Evolutionary conservation across 306 rosid genomes (phyloP).

Genomic region (Vigna mungo): DNA sequence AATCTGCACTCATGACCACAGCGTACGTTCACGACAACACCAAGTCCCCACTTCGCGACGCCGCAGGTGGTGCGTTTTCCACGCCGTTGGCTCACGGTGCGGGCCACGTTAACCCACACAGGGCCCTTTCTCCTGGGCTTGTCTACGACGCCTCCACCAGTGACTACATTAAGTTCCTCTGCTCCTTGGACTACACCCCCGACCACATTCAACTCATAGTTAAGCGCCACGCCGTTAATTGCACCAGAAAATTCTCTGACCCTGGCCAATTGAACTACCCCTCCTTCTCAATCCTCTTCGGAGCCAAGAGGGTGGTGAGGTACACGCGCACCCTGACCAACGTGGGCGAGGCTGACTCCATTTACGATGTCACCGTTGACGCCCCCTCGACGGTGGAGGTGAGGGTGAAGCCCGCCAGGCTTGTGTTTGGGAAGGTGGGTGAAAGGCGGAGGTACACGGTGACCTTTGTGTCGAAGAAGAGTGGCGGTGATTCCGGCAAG

Average conservation of each 20-base stretch:
- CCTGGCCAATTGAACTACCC: constrained; percentile 94
- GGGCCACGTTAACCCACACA: constrained; percentile 85
- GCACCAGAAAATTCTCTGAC: constrained; percentile 61
- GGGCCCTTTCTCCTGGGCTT: constrained; percentile 85
- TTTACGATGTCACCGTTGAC: constrained; percentile 53
- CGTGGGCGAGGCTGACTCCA: constrained; percentile 66
- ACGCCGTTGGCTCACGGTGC: constrained; percentile 88
- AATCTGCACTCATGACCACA: constrained; percentile 93
- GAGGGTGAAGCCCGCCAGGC: constrained; percentile 66
- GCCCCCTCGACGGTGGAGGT: constrained; percentile 62
- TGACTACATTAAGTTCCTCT: constrained; percentile 74
- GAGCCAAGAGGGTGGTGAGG: constrained; percentile 69
- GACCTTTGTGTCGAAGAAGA: constrained; percentile 66
- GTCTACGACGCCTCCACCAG: constrained; percentile 64
- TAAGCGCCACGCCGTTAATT: constrained; percentile 59
- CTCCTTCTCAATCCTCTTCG: constrained; percentile 75
- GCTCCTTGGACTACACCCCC: constrained; percentile 70
- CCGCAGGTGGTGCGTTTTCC: constrained; percentile 58
- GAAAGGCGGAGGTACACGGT: constrained; percentile 67
- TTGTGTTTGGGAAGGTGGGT: constrained; percentile 68
- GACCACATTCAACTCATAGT: constrained; percentile 64
- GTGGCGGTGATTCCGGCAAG: constrained; percentile 37
- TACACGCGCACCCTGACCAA: constrained; percentile 76
- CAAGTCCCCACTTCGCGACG: constrained; percentile 71
- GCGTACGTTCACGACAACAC: constrained; percentile 83